A percentile compares a stretch with the other conserved stretches of the same genome.
Evolutionary conservation across 768 basidiomycete genomes (phyloP).

Genomic region (Suillus plorans): DNA sequence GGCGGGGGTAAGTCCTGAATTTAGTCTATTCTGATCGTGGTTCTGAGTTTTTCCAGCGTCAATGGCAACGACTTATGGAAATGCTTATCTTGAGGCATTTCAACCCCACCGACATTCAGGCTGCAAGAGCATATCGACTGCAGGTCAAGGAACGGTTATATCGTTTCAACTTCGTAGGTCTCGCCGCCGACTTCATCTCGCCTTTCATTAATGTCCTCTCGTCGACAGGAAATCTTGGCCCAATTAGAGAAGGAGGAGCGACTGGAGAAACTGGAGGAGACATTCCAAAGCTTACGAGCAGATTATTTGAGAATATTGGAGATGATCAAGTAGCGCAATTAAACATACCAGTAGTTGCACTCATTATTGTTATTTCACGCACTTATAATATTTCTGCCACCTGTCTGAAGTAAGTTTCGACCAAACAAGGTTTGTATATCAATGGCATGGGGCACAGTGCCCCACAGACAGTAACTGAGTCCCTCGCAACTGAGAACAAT

Average conservation of each 20-base stretch:
- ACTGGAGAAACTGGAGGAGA: conserved; percentile 88
- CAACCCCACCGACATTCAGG: conserved; percentile 55
- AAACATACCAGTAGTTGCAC: background rate
- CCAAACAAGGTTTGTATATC: background rate
- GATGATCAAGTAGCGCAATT: conserved; percentile 33
- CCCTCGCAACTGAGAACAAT: background rate
- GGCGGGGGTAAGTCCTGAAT: conserved; percentile 61
- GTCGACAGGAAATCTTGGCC: conserved; percentile 73
- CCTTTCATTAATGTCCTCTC: conserved; percentile 4
- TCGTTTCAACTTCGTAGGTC: conserved; percentile 89
- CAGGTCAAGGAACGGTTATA: conserved; percentile 95
- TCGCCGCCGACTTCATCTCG: background rate
- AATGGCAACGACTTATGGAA: conserved; percentile 89
- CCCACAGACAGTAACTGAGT: background rate
- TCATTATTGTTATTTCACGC: background rate
- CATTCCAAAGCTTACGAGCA: conserved; percentile 81
- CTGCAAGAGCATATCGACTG: conserved; percentile 69
- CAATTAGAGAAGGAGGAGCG: conserved; percentile 88
- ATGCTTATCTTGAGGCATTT: conserved; percentile 81
- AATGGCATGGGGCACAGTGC: background rate
- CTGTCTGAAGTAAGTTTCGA: background rate
- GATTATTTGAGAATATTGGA: conserved; percentile 83
- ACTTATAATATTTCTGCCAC: background rate
- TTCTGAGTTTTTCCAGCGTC: conserved; percentile 55
- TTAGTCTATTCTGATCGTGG: conserved; percentile 5